Conservation (phyloP, 163 green algal species). For the Chlamydomonas reinhardtii region DNA sequence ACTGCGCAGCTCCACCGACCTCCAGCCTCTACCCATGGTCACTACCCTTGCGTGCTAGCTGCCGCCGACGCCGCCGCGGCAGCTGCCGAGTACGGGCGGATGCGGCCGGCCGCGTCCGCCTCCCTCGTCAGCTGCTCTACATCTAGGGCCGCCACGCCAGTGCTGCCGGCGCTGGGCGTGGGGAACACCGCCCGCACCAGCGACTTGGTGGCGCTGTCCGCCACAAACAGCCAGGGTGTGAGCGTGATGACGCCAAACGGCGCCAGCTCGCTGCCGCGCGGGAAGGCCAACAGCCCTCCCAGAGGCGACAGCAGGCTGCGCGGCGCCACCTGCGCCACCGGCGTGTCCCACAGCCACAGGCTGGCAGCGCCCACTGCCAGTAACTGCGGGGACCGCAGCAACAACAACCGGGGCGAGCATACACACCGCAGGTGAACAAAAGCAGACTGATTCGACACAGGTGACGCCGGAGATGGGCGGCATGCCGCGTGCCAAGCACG, state of each 20-base stretch:
- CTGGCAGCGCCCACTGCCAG: background rate
- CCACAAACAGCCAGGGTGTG: constrained; percentile 54
- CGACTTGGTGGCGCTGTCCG: constrained; percentile 44
- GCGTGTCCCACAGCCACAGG: constrained; percentile 49
- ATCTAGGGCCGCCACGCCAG: background rate
- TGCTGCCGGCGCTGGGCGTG: background rate
- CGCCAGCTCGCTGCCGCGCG: constrained; percentile 47
- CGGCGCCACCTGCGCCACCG: constrained; percentile 49
- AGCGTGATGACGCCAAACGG: constrained; percentile 54
- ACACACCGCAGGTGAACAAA: too few relatives aligned
- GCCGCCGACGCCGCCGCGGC: background rate
- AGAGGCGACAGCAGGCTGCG: constrained; percentile 42
- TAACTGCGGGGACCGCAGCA: background rate
- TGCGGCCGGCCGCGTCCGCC: background rate
- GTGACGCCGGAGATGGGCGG: too few relatives aligned
- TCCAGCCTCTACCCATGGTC: too few relatives aligned
- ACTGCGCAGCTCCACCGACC: too few relatives aligned
- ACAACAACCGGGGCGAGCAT: too few relatives aligned
- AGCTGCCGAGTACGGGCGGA: background rate
- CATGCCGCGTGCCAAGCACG: too few relatives aligned
- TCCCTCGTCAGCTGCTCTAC: constrained; percentile 16
- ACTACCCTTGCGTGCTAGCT: too few relatives aligned
- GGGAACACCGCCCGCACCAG: constrained; percentile 46
- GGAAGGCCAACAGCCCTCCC: constrained; percentile 52
- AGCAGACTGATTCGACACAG: too few relatives aligned